Percentiles rank a stretch among this genome's conserved stretches.
These are phyloP conservation scores for Sechiopsis laciniata DNA, from an alignment of 306 rosid species.

Conservation along the genomic window DNA sequence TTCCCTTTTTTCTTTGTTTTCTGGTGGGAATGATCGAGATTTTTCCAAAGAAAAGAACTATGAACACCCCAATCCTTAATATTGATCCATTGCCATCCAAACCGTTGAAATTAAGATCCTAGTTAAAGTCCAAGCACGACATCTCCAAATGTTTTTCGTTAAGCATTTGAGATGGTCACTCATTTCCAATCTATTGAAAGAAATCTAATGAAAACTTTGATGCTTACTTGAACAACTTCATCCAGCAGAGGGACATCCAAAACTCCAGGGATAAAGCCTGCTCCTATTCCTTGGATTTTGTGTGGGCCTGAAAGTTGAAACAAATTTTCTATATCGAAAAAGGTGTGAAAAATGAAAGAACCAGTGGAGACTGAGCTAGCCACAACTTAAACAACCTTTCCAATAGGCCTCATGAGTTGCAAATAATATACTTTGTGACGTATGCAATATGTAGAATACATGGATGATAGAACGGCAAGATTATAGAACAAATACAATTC, in stretches of 20 bases:
- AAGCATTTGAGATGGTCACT: background rate
- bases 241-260: conserved; percentile 57
- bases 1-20: background rate
- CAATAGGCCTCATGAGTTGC: no score
- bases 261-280: conserved; percentile 93
- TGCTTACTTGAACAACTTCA: conserved; percentile 79
- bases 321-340: background rate
- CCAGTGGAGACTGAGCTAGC: background rate
- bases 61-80: background rate
- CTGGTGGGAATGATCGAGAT: background rate
- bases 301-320: conserved; percentile 56
- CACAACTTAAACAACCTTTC: background rate
- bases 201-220: background rate
- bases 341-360: background rate
- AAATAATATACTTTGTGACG: no score
- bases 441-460: no score
- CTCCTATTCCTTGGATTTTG: conserved; percentile 96
- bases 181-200: background rate
- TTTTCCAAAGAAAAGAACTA: background rate
- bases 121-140: background rate
- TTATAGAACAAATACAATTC: no score
- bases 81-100: background rate
- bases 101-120: no score
- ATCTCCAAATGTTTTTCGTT: background rate
- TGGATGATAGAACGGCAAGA: no score